A percentile compares a stretch with the other conserved stretches of the same genome.
Conservation (phyloP, 139 green algal genomes). For the Chlamydomonas urium region DNA sequence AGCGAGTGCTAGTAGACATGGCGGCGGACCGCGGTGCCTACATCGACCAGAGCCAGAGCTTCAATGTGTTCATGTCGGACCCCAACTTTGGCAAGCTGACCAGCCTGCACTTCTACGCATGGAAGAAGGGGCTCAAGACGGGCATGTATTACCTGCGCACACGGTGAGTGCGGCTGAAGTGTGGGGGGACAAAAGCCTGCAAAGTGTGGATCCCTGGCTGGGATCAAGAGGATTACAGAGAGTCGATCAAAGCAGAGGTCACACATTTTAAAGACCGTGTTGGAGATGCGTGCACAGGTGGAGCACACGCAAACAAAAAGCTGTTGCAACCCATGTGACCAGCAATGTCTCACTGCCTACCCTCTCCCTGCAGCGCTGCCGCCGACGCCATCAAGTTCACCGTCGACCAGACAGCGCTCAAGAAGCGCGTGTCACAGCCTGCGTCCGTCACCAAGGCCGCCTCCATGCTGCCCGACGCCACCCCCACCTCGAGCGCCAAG, state of each 20-base stretch:
- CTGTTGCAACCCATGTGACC: too few relatives aligned
- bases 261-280: too few relatives aligned
- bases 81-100: slow-evolving; percentile 99
- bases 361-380: slow-evolving; percentile 61
- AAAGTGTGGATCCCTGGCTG: not conserved
- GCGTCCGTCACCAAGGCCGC: slow-evolving; percentile 12
- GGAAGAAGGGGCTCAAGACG: slow-evolving; percentile 93
- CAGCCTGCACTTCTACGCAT: slow-evolving; percentile 96
- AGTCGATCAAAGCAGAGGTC: not conserved
- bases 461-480: not conserved
- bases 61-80: slow-evolving; percentile 96
- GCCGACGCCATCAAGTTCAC: slow-evolving; percentile 99
- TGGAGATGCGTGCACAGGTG: too few relatives aligned
- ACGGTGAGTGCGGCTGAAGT: slow-evolving; percentile 39
- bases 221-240: too few relatives aligned
- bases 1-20: slow-evolving; percentile 96
- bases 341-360: too few relatives aligned
- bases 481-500: slow-evolving; percentile 1
- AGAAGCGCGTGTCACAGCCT: slow-evolving; percentile 22
- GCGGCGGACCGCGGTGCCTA: slow-evolving; percentile 94
- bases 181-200: not conserved
- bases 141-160: slow-evolving; percentile 99
- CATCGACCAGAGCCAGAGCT: slow-evolving; percentile 97
- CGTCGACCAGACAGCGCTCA: slow-evolving; percentile 77
- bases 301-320: too few relatives aligned